phyloP scores from a whole-genome alignment of 179 eudicot genomes.

The Dionaea muscipula region DNA sequence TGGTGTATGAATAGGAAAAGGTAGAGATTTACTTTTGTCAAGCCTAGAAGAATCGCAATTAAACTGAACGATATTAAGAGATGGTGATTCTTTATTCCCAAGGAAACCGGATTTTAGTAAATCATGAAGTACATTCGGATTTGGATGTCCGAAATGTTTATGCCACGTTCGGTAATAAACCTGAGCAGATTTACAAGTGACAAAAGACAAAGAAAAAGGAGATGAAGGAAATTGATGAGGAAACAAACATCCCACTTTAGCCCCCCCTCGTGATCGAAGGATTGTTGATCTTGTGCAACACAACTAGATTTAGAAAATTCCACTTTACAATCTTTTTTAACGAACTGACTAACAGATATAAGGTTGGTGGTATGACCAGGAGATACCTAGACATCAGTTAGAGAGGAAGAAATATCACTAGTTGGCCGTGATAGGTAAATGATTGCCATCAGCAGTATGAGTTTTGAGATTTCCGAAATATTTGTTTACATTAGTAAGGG shows the following conservation, averaged over 20 bases:
- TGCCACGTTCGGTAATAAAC: background rate
- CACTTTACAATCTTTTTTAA: background rate
- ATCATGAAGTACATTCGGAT: background rate
- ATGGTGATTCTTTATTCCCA: background rate
- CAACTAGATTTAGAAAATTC: conserved; percentile 3
- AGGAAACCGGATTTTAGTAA: background rate
- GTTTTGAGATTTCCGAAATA: background rate
- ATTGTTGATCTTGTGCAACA: conserved; percentile 2
- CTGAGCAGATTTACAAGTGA: conserved; percentile 1
- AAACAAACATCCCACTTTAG: background rate
- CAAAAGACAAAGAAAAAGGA: background rate
- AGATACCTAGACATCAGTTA: background rate
- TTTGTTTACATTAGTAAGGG: background rate
- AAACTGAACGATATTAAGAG: background rate
- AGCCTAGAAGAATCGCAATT: background rate
- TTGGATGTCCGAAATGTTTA: background rate
- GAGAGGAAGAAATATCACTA: background rate
- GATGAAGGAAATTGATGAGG: background rate
- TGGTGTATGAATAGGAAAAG: background rate
- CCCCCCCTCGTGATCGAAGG: background rate
- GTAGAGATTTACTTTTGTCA: background rate
- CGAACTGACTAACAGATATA: background rate
- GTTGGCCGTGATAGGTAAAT: background rate
- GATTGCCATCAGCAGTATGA: background rate
- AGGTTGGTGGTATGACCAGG: background rate